Base-by-base conservation (phyloP, 2,329 filamentous ascomycete species). In the Falciphora oryzae region DNA sequence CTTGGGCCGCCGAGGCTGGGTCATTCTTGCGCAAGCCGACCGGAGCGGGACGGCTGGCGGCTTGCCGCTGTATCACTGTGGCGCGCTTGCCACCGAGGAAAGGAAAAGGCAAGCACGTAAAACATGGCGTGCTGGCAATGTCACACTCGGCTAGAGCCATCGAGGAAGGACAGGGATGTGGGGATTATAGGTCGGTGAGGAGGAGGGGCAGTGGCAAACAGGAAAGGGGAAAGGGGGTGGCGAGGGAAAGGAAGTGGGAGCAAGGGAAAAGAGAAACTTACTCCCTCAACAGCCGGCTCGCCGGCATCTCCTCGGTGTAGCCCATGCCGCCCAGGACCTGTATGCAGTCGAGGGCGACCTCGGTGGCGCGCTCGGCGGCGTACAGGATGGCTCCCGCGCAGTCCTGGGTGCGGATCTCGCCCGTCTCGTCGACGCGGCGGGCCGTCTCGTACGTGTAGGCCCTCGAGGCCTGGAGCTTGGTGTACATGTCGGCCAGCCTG, bases 401-500 rank as follows among this genome's bases (percentile, higher is more conserved):
- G 78, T 99, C 94, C 75, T 97, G 90, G 0, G 93, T 97, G 65
- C 84, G 83, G 70, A 97, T 89, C 1, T 81, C 67, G 14, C 87
- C 89, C 16, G 85, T 79, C 75, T 94, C 91, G 71, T 97, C 94
- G 27, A 97, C 89, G 2, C 85, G 83, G 60, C 85, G 83, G 3
- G 95, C 95, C 0, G 93, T 93, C 53, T 83, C 80, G 73, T 96
- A 96, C 0, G 94, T 98, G 77, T 97, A 97, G 2, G 93, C 85
- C n/a, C 88, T 82, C 22, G 89, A 88, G 14, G 91, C 93, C 71
- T 91, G 89, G 66, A 95, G 85, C 77, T 96, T 96, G 61, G 93
- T 97, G 79, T 98, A 96, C 93, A 99, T 97, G 75, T 98, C 93
- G 65, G 95, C 93, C 59, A 98, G 83, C 74, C 93, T 94, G 65